Evolutionary conservation across 2,329 filamentous ascomycete species (phyloP), one percentile per base, ranked within the genome.

Genomic region (Ophiostoma ips): DNA sequence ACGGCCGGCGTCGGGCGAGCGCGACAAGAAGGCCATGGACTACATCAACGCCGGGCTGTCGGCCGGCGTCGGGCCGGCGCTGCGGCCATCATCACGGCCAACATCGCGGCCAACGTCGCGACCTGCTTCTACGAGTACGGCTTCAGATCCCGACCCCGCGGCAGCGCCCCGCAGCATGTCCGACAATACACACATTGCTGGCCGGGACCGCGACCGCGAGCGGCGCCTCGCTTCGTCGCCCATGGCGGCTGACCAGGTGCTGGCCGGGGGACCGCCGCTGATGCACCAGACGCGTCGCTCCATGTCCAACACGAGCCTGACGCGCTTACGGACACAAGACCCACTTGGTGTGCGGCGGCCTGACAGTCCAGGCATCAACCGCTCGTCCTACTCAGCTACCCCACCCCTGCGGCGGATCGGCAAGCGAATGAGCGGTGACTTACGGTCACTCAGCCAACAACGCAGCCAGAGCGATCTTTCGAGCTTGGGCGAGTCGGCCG

Each of bases 361-460:
- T 64, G 76, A 82, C 56, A 86, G 81, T 50, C 72, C 74, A 69
- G 70, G 73, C 69, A 71, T 72, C 69, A 70, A 63, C 64, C 72
- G 55, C 61, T 53, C 56, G 35, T 53, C 52, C 31, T 59, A 68
- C 56, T 71, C 66, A 62, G 66, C 66, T 55, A 83, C 81, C 53
- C 83, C 83, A 55, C 80, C 83, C 45, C 74, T 92, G 54, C 77
- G 87, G 60, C 78, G 86, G 55, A 75, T 77, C 55, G 79, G 82
- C 63, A 73, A 68, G 62, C 75, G 74, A 62, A 68, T 81, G 64
- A 89, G 84, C 73, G 82, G 84, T 66, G 85, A 94, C 72, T 72
- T 94, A 59, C 71, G 83, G 68, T 77, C 76, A 58, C 77, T 78
- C 58, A 78, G 78, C 66, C 76, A 76, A 73, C 76, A 76, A 73